Evolutionary conservation across 2,329 filamentous ascomycete species (phyloP).

Genomic region (Xylariaceae sp.): DNA sequence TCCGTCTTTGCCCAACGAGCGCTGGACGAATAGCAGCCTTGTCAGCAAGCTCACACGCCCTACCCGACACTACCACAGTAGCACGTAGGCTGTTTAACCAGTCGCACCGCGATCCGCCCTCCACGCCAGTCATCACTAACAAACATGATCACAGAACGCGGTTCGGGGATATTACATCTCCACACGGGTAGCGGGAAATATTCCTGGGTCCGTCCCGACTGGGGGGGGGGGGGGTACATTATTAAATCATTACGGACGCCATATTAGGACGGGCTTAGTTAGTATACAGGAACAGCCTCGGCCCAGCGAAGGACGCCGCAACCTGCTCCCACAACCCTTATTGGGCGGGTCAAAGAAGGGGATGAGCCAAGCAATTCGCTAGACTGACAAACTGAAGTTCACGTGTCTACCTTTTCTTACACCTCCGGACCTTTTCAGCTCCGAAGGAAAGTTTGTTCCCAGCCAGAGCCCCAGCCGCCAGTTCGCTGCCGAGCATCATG

Average conservation of each 20-base stretch:
- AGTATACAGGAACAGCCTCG: too few species aligned
- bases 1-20: too few species aligned
- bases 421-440: too few species aligned
- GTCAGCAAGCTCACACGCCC: too few species aligned
- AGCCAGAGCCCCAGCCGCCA: neutral
- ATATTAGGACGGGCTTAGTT: neutral
- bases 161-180: constrained; percentile 12
- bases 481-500: neutral
- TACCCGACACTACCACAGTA: constrained; percentile 2
- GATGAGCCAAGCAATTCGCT: too few species aligned
- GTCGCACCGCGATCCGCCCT: too few species aligned
- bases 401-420: too few species aligned
- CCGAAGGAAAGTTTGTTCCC: neutral
- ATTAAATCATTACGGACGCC: constrained; percentile 6
- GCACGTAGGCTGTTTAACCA: neutral
- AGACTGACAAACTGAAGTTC: neutral
- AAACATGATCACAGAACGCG: constrained; percentile 10
- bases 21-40: too few species aligned
- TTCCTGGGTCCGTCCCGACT: constrained; percentile 9
- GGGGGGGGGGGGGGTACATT: neutral
- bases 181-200: constrained; percentile 14
- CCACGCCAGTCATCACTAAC: neutral
- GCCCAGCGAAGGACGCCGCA: too few species aligned
- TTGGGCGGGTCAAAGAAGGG: too few species aligned
- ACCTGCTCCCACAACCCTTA: too few species aligned